These are phyloP conservation scores for Sporisorium reilianum DNA, from an alignment of 1,284 basidiomycete species.

Conservation along the genomic window DNA sequence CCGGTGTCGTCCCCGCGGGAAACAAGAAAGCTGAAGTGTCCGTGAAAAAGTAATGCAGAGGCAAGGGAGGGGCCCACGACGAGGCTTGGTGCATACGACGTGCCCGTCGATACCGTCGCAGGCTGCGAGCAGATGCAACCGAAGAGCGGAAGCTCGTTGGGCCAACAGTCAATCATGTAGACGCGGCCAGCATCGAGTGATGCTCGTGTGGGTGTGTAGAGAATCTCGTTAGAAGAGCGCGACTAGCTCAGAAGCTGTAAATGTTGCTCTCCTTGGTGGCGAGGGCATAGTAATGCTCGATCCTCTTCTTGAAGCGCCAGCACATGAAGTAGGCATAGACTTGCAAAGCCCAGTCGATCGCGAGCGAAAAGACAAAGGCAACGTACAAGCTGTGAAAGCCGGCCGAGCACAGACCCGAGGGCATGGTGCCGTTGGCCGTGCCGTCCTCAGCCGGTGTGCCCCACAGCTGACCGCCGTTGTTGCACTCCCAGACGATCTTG, in stretches of 20 bases:
- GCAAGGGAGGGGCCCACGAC: too few relatives aligned
- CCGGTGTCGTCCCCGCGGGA: neutral
- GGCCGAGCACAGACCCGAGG: conserved; percentile 75
- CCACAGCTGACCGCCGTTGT: conserved; percentile 80
- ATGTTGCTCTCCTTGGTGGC: conserved; percentile 47
- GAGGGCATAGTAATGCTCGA: conserved; percentile 63
- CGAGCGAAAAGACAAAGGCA: conserved; percentile 77
- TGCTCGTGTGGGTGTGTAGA: neutral
- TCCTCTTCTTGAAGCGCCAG: conserved; percentile 66
- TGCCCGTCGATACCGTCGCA: neutral
- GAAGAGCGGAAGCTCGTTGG: neutral
- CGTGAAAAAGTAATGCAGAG: neutral
- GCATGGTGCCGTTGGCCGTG: conserved; percentile 71
- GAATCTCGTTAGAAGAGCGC: neutral
- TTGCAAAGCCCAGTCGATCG: conserved; percentile 79
- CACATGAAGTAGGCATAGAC: conserved; percentile 71
- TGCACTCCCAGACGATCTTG: conserved; percentile 80
- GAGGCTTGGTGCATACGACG: neutral
- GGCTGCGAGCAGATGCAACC: neutral
- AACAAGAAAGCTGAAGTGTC: conserved; percentile 12
- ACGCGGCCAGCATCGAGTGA: conserved; percentile 11
- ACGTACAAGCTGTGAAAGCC: conserved; percentile 78
- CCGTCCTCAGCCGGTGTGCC: conserved; percentile 72
- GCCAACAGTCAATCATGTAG: neutral
- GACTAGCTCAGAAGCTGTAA: conserved; percentile 40